Percentiles rank a stretch among this genome's conserved stretches.
phyloP scores from a whole-genome alignment of 2,329 filamentous ascomycete species.

The Colletotrichum gloeosporioides region DNA sequence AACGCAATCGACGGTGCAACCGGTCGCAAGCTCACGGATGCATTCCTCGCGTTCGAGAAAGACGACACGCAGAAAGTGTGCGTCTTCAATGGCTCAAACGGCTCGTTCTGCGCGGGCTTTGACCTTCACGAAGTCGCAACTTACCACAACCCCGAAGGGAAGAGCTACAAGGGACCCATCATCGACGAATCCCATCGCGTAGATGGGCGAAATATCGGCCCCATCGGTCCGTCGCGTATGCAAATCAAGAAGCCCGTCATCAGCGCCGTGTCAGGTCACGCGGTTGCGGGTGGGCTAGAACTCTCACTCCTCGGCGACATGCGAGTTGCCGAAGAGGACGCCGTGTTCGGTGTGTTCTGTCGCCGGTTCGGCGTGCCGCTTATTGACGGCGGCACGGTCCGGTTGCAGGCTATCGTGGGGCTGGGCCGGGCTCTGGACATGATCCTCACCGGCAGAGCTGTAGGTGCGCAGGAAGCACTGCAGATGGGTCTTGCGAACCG shows the following conservation, averaged over 20 bases:
- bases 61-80: constrained; percentile 57
- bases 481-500: constrained; percentile 58
- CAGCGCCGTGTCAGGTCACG: constrained; percentile 54
- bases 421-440: constrained; percentile 60
- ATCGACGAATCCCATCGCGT: constrained; percentile 17
- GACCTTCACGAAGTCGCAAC: constrained; percentile 53
- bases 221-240: constrained; percentile 58
- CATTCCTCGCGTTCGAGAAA: constrained; percentile 54
- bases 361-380: constrained; percentile 43
- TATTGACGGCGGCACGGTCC: constrained; percentile 53
- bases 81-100: constrained; percentile 49
- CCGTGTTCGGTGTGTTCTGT: constrained; percentile 61
- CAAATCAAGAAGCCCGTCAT: constrained; percentile 57
- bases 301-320: constrained; percentile 57
- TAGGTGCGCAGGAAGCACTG: constrained; percentile 54
- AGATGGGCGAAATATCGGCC: constrained; percentile 37
- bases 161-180: background rate
- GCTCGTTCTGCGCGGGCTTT: constrained; percentile 59
- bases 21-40: constrained; percentile 49
- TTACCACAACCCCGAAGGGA: background rate
- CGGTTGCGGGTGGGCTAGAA: constrained; percentile 59
- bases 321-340: constrained; percentile 57
- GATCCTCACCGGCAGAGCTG: constrained; percentile 58
- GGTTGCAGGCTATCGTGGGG: constrained; percentile 55
- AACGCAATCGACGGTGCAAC: constrained; percentile 59